phyloP scores from a whole-genome alignment of 2,329 filamentous ascomycete species.

The Stagonosporopsis cucurbitacearum region DNA sequence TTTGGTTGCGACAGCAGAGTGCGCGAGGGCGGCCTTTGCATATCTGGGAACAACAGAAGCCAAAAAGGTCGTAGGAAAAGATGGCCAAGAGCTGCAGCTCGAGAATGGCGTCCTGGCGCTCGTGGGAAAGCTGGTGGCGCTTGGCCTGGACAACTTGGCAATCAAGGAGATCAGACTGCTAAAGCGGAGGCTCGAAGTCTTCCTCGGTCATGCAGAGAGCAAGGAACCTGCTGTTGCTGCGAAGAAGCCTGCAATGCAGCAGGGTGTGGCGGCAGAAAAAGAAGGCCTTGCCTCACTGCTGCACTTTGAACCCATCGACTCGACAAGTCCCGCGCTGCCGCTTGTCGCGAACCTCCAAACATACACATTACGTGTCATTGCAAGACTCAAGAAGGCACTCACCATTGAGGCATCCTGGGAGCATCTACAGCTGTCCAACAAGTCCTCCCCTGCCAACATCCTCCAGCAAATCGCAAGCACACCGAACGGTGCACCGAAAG shows the following conservation, averaged over 20 bases:
- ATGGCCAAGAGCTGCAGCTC: slow-evolving; percentile 69
- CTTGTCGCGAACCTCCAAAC: slow-evolving; percentile 70
- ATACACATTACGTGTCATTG: slow-evolving; percentile 69
- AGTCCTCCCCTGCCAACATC: slow-evolving; percentile 65
- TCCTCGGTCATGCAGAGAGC: slow-evolving; percentile 23
- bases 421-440: slow-evolving; percentile 60
- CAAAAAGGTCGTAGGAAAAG: slow-evolving; percentile 57
- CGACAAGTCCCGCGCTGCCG: slow-evolving; percentile 50
- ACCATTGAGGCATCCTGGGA: slow-evolving; percentile 65
- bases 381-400: slow-evolving; percentile 64
- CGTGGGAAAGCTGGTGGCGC: slow-evolving; percentile 67
- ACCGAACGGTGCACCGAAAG: slow-evolving; percentile 61
- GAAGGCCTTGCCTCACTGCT: slow-evolving; percentile 66
- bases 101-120: slow-evolving; percentile 77
- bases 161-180: slow-evolving; percentile 71
- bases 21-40: slow-evolving; percentile 70
- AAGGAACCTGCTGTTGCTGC: slow-evolving; percentile 1
- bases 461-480: slow-evolving; percentile 58
- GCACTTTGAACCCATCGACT: slow-evolving; percentile 60
- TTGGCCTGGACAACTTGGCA: slow-evolving; percentile 72
- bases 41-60: slow-evolving; percentile 66
- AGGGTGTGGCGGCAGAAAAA: slow-evolving; percentile 39
- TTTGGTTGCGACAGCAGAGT: slow-evolving; percentile 68
- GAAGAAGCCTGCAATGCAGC: slow-evolving; percentile 38
- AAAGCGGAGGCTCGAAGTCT: slow-evolving; percentile 65